Evolutionary conservation across 768 basidiomycete species (phyloP).

Genomic region (Suillus clintonianus): DNA sequence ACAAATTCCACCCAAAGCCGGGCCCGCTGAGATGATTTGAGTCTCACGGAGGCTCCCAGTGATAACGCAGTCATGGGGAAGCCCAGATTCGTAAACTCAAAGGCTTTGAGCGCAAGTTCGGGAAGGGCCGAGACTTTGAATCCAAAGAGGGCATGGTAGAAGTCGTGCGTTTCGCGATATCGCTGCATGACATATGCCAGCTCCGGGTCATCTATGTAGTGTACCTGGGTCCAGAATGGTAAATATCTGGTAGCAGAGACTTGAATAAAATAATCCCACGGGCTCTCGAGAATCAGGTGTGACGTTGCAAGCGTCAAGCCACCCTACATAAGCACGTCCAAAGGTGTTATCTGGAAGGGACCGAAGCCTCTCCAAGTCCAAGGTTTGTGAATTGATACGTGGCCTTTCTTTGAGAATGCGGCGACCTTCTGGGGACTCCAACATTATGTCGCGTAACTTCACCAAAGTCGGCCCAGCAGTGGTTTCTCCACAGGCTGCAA

Average conservation of each 20-base stretch:
- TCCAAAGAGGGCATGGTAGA: conserved; percentile 90
- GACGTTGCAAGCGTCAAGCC: conserved; percentile 86
- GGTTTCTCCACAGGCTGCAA: conserved; percentile 92
- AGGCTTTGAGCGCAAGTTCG: conserved; percentile 92
- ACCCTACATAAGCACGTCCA: conserved; percentile 83
- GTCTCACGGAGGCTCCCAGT: conserved; percentile 47
- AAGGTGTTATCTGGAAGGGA: conserved; percentile 78
- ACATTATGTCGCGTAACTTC: conserved; percentile 74
- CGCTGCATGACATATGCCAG: conserved; percentile 98
- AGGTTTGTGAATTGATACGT: conserved; percentile 70
- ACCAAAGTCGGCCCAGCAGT: conserved; percentile 82
- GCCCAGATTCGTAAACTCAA: conserved; percentile 91
- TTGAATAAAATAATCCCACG: conserved; percentile 44
- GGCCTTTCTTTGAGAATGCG: conserved; percentile 83
- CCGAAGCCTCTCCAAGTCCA: conserved; percentile 70
- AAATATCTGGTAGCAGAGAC: neutral
- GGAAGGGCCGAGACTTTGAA: conserved; percentile 89
- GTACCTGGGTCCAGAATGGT: conserved; percentile 58
- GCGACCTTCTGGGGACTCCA: conserved; percentile 78
- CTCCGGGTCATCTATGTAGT: conserved; percentile 92
- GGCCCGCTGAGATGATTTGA: conserved; percentile 44
- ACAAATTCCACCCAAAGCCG: conserved; percentile 79
- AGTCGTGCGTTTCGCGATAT: conserved; percentile 97
- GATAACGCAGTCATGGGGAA: conserved; percentile 87
- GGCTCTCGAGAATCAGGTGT: conserved; percentile 94